Base-by-base conservation (phyloP, 441 rosid species). In the Pelargonium fulgidum region DNA sequence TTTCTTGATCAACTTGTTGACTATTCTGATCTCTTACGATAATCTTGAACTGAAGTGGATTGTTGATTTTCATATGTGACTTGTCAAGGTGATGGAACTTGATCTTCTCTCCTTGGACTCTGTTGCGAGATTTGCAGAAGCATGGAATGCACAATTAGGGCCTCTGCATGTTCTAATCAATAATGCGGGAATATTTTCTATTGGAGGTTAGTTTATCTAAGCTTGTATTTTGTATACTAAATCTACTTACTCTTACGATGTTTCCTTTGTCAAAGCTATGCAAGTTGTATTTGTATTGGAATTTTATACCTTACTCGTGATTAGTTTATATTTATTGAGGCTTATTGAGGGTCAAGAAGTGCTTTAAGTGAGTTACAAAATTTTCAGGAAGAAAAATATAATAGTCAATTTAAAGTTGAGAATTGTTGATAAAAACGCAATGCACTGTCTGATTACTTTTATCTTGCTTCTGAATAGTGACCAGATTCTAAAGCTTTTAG, bases 171-270 rank as follows among this genome's bases (percentile, higher is more conserved):
- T 85, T 82, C 97, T 94, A 20, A 87, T 94, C 64, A 91, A 94
- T 76, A 94, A 91, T 74, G 99, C 99, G 3, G 99, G 96, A 67
- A 86, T 94, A 69, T 94, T 94, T 83, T 83, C 99, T n/a, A 89
- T 94, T 66, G 96, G 99, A 91, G 99, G 99, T 91, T 76, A 9
- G 89, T 70, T 44, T 73, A 70, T 61, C 12, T 56, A 65, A 52
- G 12, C 58, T 54, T 33, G 13, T 1, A 1, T 64, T 45, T 22
- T 48, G 48, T 45, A 29, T 63, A 24, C 66, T 67, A 66, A 29
- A 14, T 45, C 16, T 59, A 41, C 64, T n/a, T 3, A 44, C 39
- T 41, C 24, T 68, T 7, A 22, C 61, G 52, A 20, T 50, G 62
- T 69, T 41, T 64, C 58, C 13, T 14, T n/a, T 62, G 45, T 59